Conservation (phyloP, 768 basidiomycete species). For the Suillus fuscotomentosus region DNA sequence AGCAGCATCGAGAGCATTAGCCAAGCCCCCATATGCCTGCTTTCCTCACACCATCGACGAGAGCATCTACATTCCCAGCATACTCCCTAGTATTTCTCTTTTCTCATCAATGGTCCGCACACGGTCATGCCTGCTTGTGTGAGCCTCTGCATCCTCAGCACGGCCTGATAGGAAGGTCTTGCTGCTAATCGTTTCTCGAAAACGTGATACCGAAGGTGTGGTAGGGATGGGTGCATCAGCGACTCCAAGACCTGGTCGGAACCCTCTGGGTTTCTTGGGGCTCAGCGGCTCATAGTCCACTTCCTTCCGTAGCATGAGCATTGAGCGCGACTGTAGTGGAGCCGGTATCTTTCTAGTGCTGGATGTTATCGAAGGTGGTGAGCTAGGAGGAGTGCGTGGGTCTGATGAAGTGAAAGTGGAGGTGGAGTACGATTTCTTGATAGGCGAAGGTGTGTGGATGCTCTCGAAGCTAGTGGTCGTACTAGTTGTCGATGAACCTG, state of each 20-base stretch:
- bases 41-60: slow-evolving; percentile 84
- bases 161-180: neutral
- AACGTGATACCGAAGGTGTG: slow-evolving; percentile 9
- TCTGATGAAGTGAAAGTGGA: slow-evolving; percentile 16
- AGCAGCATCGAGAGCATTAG: slow-evolving; percentile 16
- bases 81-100: slow-evolving; percentile 72
- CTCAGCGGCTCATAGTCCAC: slow-evolving; percentile 74
- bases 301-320: slow-evolving; percentile 68
- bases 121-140: slow-evolving; percentile 15
- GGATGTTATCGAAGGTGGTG: slow-evolving; percentile 27
- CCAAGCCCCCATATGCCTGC: slow-evolving; percentile 86
- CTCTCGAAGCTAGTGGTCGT: slow-evolving; percentile 23
- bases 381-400: slow-evolving; percentile 20
- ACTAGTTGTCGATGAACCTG: slow-evolving; percentile 35
- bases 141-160: slow-evolving; percentile 10
- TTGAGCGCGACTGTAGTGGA: slow-evolving; percentile 42
- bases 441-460: slow-evolving; percentile 39
- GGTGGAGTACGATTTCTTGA: slow-evolving; percentile 34
- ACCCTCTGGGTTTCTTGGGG: slow-evolving; percentile 53
- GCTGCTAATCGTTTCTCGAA: slow-evolving; percentile 7
- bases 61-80: slow-evolving; percentile 88
- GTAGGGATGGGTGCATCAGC: slow-evolving; percentile 16
- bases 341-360: slow-evolving; percentile 18
- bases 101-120: slow-evolving; percentile 76
- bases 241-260: slow-evolving; percentile 27